Conservation (phyloP, 345 rosid species). For the Citrus mangshanensis region DNA sequence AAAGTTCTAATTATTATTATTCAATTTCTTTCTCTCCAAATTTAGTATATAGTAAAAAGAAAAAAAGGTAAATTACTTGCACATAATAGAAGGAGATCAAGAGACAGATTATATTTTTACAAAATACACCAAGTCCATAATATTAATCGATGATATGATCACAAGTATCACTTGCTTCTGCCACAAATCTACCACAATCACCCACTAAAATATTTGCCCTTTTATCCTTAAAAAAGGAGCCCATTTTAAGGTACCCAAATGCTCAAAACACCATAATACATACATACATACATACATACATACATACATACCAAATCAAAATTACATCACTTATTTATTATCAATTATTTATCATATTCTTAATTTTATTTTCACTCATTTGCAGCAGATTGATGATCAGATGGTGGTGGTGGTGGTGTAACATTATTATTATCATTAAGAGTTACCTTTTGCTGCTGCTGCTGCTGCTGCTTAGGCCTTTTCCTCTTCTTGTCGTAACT, state of each 20-base stretch:
- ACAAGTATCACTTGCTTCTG: neutral
- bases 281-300: too few species aligned
- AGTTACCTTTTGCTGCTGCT: slow-evolving; percentile 1
- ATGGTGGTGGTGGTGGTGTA: slow-evolving; percentile 2
- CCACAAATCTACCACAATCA: neutral
- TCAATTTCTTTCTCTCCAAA: neutral
- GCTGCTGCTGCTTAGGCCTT: slow-evolving; percentile 50
- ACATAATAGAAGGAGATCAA: neutral
- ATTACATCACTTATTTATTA: neutral
- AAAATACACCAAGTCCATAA: neutral
- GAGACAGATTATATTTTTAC: neutral
- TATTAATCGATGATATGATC: neutral
- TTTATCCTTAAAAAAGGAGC: neutral
- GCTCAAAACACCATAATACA: neutral
- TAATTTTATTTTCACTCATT: neutral
- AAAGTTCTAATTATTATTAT: neutral
- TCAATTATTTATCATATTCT: neutral
- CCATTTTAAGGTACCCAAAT: neutral
- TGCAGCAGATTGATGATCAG: slow-evolving; percentile 1
- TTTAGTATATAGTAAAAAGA: too few species aligned
- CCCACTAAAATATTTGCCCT: neutral
- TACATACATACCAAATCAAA: neutral
- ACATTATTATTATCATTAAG: too few species aligned
- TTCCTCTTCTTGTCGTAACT: slow-evolving; percentile 87
- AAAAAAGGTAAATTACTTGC: too few species aligned